These are phyloP conservation scores for Yamadazyma songkhlaensis DNA, from an alignment of 1,139 yeast species.

Conservation along the genomic window DNA sequence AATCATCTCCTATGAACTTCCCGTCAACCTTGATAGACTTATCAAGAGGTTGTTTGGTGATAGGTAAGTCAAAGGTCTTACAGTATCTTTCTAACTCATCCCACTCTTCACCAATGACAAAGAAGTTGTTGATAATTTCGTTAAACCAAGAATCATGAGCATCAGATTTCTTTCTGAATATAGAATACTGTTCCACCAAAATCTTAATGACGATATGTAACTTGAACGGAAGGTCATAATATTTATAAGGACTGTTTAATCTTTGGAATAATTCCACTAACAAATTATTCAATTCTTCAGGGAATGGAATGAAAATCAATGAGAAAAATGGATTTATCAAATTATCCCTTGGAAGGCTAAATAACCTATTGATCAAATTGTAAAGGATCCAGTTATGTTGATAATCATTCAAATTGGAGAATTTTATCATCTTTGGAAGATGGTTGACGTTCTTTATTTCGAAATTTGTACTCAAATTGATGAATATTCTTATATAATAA, in stretches of 20 bases:
- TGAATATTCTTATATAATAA: conserved; percentile 27
- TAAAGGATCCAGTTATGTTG: conserved; percentile 19
- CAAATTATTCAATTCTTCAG: conserved; percentile 44
- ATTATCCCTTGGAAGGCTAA: conserved; percentile 9
- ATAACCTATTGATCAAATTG: conserved; percentile 21
- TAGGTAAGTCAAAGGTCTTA: conserved; percentile 6
- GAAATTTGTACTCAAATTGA: conserved; percentile 32
- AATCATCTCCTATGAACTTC: conserved; percentile 13
- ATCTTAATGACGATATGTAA: conserved; percentile 69
- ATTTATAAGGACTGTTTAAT: conserved; percentile 76
- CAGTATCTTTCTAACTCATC: conserved; percentile 12
- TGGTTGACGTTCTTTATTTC: conserved; percentile 36
- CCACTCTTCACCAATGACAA: conserved; percentile 54
- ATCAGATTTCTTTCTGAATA: conserved; percentile 7
- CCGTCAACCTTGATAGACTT: no score
- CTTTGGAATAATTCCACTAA: conserved; percentile 75
- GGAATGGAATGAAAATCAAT: conserved; percentile 9
- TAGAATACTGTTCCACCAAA: conserved; percentile 61
- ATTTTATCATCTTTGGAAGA: conserved; percentile 56
- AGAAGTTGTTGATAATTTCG: conserved; percentile 40
- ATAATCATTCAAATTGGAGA: conserved; percentile 29
- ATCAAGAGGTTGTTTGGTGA: conserved; percentile 5
- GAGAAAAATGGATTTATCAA: conserved; percentile 13
- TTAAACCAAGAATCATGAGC: conserved; percentile 48
- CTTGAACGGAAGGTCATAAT: conserved; percentile 61